Evolutionary conservation across 2,329 filamentous ascomycete species (phyloP), one percentile per base, ranked within the genome.

Genomic region (Penicillium hesseltinei): DNA sequence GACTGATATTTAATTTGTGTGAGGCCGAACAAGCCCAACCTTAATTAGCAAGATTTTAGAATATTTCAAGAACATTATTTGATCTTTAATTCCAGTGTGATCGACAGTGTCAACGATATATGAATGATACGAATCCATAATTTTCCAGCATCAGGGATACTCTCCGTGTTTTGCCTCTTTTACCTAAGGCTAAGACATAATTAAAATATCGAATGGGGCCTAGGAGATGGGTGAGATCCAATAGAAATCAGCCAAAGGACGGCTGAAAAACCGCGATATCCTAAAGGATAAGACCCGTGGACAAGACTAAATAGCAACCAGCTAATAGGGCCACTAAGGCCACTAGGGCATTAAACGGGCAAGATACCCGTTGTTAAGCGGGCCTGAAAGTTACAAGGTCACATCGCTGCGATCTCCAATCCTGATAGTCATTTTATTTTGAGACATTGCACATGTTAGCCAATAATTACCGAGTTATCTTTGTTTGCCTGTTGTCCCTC

Each of bases 351-450:
- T 40, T 40, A 59, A 55, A 52, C 49, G 56, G 58, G 58, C 40
- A 56, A 59, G 56, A 56, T 56, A 64, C 40, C 64, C 64, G 64
- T 59, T 39, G 62, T 64, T 65, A 66, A 53, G 62, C 62, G 64
- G 60, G 50, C 50, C 57, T 52, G 17, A 66, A 66, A 66, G 46
- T 65, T 66, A 66, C 64, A 63, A 56, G 59, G 63, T 66, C 54
- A 52, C 63, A 66, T 66, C 59, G 60, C 57, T 61, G 60, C 4
- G 23, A 52, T 44, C 25, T 54, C 46, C 46, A 42, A 47, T 38
- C 21, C 49, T 42, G 54, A 57, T 57, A 57, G 54, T 17, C 43
- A 55, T 29, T 29, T 35, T 8, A 8, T 33, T 58, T 60, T 53
- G 46, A 59, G 45, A 51, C 56, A 51, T 64, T 57, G 61, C 64